Evolutionary conservation across 2,329 filamentous ascomycete genomes (phyloP).

Genomic region (Didymella keratinophila): DNA sequence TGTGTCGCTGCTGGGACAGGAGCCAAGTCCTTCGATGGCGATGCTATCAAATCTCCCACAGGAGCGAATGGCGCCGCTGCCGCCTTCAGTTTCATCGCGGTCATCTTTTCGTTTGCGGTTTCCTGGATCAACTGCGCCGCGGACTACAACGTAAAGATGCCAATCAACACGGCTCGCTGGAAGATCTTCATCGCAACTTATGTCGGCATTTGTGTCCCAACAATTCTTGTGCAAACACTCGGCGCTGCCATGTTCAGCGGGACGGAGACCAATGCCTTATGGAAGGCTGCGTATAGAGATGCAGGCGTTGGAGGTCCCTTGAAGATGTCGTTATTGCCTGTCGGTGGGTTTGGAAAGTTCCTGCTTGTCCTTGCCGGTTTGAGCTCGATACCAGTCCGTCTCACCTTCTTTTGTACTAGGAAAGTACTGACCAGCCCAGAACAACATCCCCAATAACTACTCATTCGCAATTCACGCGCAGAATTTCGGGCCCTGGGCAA

Average conservation of each 20-base stretch:
- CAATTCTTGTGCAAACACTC: neutral
- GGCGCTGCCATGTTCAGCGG: slow-evolving; percentile 1
- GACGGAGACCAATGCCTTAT: neutral
- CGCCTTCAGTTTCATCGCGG: slow-evolving; percentile 48
- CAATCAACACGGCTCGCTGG: slow-evolving; percentile 2
- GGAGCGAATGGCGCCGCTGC: slow-evolving; percentile 46
- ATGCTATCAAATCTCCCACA: slow-evolving; percentile 33
- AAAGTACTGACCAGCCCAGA: neutral
- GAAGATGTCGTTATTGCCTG: neutral
- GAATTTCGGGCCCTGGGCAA: neutral
- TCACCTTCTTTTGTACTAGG: neutral
- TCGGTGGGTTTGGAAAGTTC: neutral
- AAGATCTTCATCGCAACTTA: slow-evolving; percentile 3
- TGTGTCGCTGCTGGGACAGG: slow-evolving; percentile 50
- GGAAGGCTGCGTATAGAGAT: neutral
- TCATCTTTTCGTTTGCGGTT: slow-evolving; percentile 50
- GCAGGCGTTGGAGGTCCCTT: neutral
- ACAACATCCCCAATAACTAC: slow-evolving; percentile 3
- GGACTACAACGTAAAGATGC: slow-evolving; percentile 39
- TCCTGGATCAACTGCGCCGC: slow-evolving; percentile 51
- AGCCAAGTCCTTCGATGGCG: slow-evolving; percentile 43
- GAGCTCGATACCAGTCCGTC: neutral
- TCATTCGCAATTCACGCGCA: slow-evolving; percentile 2
- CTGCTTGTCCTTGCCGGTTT: slow-evolving; percentile 1
- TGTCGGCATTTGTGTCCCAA: slow-evolving; percentile 1